Conservation (phyloP, 2,329 filamentous ascomycete genomes). For the Penicillium sp. region DNA sequence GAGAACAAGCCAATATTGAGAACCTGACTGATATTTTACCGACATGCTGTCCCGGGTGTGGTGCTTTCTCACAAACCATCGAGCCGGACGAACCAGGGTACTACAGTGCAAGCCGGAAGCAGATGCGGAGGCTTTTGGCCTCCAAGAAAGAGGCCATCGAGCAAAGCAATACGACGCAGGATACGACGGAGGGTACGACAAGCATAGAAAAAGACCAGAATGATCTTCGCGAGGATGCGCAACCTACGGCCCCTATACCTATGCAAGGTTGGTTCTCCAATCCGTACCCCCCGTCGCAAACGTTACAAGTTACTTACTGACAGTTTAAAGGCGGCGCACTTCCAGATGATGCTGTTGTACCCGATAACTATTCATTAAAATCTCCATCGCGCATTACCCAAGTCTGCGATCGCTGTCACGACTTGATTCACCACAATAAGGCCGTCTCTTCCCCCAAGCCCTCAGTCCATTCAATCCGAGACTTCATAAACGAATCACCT, state of each 20-base stretch:
- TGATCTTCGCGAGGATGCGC: neutral
- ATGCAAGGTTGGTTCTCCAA: constrained; percentile 16
- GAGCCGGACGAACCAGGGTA: constrained; percentile 60
- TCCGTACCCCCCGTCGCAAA: neutral
- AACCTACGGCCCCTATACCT: constrained; percentile 17
- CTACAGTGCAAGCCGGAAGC: constrained; percentile 56
- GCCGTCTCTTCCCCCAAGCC: constrained; percentile 78
- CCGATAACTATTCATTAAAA: constrained; percentile 27
- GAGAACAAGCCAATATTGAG: constrained; percentile 15
- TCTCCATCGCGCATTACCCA: constrained; percentile 24
- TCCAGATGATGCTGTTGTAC: constrained; percentile 27
- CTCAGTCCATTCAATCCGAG: constrained; percentile 75
- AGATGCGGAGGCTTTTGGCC: constrained; percentile 46
- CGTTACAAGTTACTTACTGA: neutral
- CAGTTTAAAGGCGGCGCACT: constrained; percentile 25
- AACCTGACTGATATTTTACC: constrained; percentile 46
- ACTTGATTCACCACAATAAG: constrained; percentile 73
- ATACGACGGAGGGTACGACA: constrained; percentile 25
- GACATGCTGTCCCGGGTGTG: constrained; percentile 64
- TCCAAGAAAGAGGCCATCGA: constrained; percentile 24
- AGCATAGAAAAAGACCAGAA: constrained; percentile 8
- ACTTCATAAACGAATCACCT: constrained; percentile 85
- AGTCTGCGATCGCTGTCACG: constrained; percentile 85
- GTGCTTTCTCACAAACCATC: constrained; percentile 62
- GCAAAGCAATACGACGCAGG: constrained; percentile 16